phyloP scores from a whole-genome alignment of 1,284 basidiomycete species.

The Cryptococcus maquisensis region DNA sequence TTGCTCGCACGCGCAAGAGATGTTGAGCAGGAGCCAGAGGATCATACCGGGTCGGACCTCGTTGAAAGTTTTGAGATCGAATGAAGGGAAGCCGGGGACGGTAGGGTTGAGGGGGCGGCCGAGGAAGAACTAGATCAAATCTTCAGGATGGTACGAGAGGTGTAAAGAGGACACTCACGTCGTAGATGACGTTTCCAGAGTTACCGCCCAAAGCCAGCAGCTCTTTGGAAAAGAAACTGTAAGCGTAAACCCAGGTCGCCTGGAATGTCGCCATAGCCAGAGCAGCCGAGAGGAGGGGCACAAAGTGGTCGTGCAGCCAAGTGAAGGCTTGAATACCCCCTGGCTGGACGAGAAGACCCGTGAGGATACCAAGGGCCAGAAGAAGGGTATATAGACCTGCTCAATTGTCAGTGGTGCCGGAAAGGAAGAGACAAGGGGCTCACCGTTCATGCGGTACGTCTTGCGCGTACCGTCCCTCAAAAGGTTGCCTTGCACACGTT shows the following conservation, averaged over 20 bases:
- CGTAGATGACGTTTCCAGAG: constrained; percentile 80
- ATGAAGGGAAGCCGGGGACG: constrained; percentile 52
- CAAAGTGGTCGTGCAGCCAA: constrained; percentile 86
- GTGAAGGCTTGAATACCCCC: constrained; percentile 77
- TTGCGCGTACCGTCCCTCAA: constrained; percentile 74
- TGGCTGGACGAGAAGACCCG: constrained; percentile 61
- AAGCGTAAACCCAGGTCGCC: constrained; percentile 66
- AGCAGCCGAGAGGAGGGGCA: constrained; percentile 81
- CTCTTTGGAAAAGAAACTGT: constrained; percentile 60
- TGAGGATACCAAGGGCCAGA: constrained; percentile 65
- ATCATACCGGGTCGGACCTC: constrained; percentile 94
- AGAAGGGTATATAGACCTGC: constrained; percentile 83
- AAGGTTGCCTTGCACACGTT: constrained; percentile 71
- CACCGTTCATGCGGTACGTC: constrained; percentile 94
- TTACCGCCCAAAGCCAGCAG: constrained; percentile 90
- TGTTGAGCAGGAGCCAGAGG: constrained; percentile 86
- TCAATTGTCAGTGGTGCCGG: background rate
- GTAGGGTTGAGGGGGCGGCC: constrained; percentile 93
- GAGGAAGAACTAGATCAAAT: constrained; percentile 76
- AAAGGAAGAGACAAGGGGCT: constrained; percentile 14
- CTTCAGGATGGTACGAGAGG: background rate
- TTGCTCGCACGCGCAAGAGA: constrained; percentile 89
- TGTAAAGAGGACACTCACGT: constrained; percentile 57
- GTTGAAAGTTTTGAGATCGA: constrained; percentile 97
- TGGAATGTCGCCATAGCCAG: constrained; percentile 74